Evolutionary conservation across 2,329 filamentous ascomycete species (phyloP), one percentile per base, ranked within the genome.

Genomic region (Emergomyces pasteurianus): DNA sequence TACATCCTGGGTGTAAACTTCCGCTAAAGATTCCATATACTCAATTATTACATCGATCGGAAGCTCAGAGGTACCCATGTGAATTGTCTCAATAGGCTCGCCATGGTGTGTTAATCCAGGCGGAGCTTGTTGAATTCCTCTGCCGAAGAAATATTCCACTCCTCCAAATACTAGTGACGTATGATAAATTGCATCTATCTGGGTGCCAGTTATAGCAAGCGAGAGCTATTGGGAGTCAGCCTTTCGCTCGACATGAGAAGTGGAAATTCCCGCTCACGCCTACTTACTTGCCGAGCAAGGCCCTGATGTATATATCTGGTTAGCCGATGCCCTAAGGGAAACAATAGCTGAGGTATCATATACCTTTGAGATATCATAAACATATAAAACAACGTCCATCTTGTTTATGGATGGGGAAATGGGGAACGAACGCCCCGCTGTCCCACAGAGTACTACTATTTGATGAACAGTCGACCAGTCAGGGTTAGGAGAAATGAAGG

Each of bases 181-280:
- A 73, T 99, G 94, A 67, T 97, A 97, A 59, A 99, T 85, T 59
- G 94, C 94, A 73, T 97, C 92, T 57, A 96, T 89, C 58, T 87
- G 84, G 1, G 80, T 82, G 1, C 86, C 86, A 4, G 87, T 81
- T 53, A 88, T 77, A 55, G 81, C 76, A 57, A 71, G 72, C 14
- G 82, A 85, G 71, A 85, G 82, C 75, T 83, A 66, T 6, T 12
- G 21, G n/a, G 12, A 16, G 58, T 60, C 49, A 60, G 49, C 31
- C 7, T n/a, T 56, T 59, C 43, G 56, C 18, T 26, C 23, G 56
- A 53, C 2, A 53, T 40, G 53, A 42, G 34, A 50, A 21, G 16
- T 23, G 4, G 23, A 31, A 9, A 36, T 46, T n/a, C 9, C 4
- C 28, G 40, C 40, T 34, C 36, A 23, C 16, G 23, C 7, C 3